Base-by-base conservation (phyloP, 2,329 filamentous ascomycete genomes). In the Ophiocordyceps camponoti-leonardi region DNA sequence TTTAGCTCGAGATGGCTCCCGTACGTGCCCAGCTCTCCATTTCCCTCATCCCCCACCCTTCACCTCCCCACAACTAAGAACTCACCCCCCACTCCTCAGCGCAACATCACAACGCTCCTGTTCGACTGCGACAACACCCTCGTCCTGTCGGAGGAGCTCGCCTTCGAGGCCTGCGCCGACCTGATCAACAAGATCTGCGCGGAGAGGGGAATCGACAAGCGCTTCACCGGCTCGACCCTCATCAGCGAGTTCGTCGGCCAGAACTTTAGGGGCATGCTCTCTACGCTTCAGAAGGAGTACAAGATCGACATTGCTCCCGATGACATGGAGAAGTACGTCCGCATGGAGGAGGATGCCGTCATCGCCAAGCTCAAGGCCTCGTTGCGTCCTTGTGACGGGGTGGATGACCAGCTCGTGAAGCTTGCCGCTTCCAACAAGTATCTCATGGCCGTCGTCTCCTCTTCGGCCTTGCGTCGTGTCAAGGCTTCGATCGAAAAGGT, bases 201-300 rank as follows among this genome's bases (percentile, higher is more conserved):
- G 54, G 73, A 74, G 57, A 73, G 81, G 58, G 67, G 71, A 55
- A 69, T 86, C 49, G 53, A 62, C 28, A 71, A 77, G 54, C 77
- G 74, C 59, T 94, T 93, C 70, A 87, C 83, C 4, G 83, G 83
- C 57, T 75, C 80, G 43, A 72, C 78, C 49, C 79, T 94, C 51
- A 84, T 94, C 66, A 69, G 72, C 54, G 84, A 94, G 67, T 94
- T 93, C 57, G 86, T 94, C 54, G 87, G 88, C 56, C 83, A 92
- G 63, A 94, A 93, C 74, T 94, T 94, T 75, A 85, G 86, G 54
- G 85, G 86, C 65, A 94, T 94, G 85, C 80, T 94, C 66, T 64
- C 69, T 48, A 78, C 77, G 49, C 77, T 94, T 49, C 79, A 87
- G 64, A 67, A 77, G 62, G 81, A 83, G 63, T 79, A 85, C 71